Percentiles rank a stretch among this genome's conserved stretches.
These are phyloP conservation scores for Mycena venus DNA, from an alignment of 768 basidiomycete species.

Conservation along the genomic window DNA sequence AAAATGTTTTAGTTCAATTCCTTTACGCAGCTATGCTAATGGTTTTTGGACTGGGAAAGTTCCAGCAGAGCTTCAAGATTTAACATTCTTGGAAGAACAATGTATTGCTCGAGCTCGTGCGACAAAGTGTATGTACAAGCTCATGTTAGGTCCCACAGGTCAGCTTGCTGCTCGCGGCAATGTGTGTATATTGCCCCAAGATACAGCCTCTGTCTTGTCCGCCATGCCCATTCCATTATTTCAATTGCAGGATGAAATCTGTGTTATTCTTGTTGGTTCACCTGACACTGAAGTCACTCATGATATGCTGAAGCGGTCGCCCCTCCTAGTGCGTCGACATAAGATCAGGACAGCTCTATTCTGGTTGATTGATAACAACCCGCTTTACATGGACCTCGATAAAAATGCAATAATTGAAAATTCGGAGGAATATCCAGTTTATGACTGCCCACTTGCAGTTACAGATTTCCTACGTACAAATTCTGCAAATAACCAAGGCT, in stretches of 20 bases:
- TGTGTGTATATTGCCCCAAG: conserved; percentile 36
- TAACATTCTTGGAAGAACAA: conserved; percentile 37
- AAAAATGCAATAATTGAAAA: too few relatives aligned
- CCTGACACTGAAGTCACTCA: too few relatives aligned
- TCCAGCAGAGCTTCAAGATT: conserved; percentile 30
- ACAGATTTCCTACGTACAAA: conserved; percentile 6
- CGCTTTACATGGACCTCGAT: too few relatives aligned
- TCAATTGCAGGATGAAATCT: conserved; percentile 10
- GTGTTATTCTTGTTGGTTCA: too few relatives aligned
- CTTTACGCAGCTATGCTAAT: conserved; percentile 38
- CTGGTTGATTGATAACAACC: too few relatives aligned
- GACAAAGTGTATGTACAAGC: too few relatives aligned
- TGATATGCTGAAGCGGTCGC: conserved; percentile 1
- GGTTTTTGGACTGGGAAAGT: conserved; percentile 35
- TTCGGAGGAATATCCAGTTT: conserved; percentile 16
- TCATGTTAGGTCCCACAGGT: conserved; percentile 29
- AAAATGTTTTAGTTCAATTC: conserved; percentile 16
- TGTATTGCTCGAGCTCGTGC: too few relatives aligned
- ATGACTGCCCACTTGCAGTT: conserved; percentile 18
- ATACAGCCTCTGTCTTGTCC: not conserved
- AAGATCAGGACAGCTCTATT: too few relatives aligned
- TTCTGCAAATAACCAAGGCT: conserved; percentile 16
- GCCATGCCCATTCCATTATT: conserved; percentile 29
- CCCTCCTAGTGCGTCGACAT: not conserved
- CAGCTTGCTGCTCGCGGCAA: conserved; percentile 39